Percentiles rank a stretch among this genome's conserved stretches.
Conservation (phyloP, 2,329 filamentous ascomycete genomes). For the Knufia petricola region DNA sequence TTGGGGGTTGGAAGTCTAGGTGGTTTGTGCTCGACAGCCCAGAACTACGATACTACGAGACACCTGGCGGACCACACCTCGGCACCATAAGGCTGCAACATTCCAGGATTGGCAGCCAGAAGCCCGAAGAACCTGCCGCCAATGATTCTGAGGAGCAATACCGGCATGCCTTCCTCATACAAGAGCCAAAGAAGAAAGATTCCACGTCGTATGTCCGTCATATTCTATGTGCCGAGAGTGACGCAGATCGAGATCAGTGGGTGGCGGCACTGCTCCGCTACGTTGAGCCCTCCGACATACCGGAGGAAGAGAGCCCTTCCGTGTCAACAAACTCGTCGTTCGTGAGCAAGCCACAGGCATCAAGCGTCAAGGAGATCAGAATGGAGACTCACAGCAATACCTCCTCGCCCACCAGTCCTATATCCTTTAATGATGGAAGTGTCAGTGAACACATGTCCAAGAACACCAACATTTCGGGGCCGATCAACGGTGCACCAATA, state of each 20-base stretch:
- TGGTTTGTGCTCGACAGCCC: slow-evolving; percentile 62
- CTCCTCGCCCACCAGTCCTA: slow-evolving; percentile 28
- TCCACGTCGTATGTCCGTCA: slow-evolving; percentile 79
- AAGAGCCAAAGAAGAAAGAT: slow-evolving; percentile 96
- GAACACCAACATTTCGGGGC: slow-evolving; percentile 62
- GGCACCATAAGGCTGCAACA: slow-evolving; percentile 86
- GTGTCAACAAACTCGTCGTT: slow-evolving; percentile 4
- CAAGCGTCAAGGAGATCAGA: not conserved
- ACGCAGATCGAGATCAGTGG: slow-evolving; percentile 86
- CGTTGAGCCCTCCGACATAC: slow-evolving; percentile 63
- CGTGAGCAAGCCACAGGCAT: not conserved
- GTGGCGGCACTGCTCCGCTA: slow-evolving; percentile 82
- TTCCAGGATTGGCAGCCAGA: slow-evolving; percentile 91
- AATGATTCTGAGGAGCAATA: slow-evolving; percentile 80
- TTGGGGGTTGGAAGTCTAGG: slow-evolving; percentile 92
- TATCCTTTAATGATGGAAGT: slow-evolving; percentile 25
- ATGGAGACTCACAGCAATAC: slow-evolving; percentile 20
- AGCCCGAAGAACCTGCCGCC: slow-evolving; percentile 43
- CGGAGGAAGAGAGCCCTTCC: slow-evolving; percentile 13
- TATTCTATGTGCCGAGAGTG: slow-evolving; percentile 90
- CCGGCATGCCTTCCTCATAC: slow-evolving; percentile 85
- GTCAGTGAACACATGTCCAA: slow-evolving; percentile 14
- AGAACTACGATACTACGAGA: slow-evolving; percentile 80
- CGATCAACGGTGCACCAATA: slow-evolving; percentile 75
- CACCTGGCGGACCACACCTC: slow-evolving; percentile 77